These are phyloP conservation scores for Sporothrix globosa DNA, from an alignment of 2,329 filamentous ascomycete species.

Conservation along the genomic window DNA sequence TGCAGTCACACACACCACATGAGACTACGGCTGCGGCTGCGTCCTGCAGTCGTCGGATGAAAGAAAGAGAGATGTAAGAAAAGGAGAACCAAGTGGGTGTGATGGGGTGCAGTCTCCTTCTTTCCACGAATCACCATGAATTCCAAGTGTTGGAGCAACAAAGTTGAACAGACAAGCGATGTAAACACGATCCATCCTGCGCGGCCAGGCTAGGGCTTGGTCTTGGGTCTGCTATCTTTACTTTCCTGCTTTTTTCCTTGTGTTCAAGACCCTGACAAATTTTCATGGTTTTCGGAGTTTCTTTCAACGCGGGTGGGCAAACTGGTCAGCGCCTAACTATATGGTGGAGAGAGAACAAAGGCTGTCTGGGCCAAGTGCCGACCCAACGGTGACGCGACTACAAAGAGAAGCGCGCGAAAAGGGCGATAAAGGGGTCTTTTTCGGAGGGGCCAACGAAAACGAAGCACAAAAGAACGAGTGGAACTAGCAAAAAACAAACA, in stretches of 20 bases:
- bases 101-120: no score
- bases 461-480: conserved; percentile 5
- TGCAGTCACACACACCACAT: conserved; percentile 28
- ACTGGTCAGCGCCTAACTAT: conserved; percentile 15
- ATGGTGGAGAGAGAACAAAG: conserved; percentile 35
- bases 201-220: conserved; percentile 20
- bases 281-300: not conserved
- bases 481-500: conserved; percentile 20
- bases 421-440: conserved; percentile 8
- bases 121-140: not conserved
- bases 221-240: not conserved
- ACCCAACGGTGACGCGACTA: conserved; percentile 32
- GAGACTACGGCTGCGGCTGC: conserved; percentile 12
- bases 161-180: not conserved
- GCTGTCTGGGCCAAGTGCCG: conserved; percentile 33
- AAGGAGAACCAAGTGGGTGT: conserved; percentile 7
- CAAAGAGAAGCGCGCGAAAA: conserved; percentile 28
- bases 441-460: conserved; percentile 10
- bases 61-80: conserved; percentile 13
- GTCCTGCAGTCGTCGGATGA: not conserved
- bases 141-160: not conserved
- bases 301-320: conserved; percentile 16
- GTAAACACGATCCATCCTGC: not conserved
- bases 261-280: not conserved
- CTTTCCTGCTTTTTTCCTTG: not conserved